Percentiles rank a stretch among this genome's conserved stretches.
Evolutionary conservation across 2,329 filamentous ascomycete species (phyloP).

Genomic region (Podosphaera fusca): DNA sequence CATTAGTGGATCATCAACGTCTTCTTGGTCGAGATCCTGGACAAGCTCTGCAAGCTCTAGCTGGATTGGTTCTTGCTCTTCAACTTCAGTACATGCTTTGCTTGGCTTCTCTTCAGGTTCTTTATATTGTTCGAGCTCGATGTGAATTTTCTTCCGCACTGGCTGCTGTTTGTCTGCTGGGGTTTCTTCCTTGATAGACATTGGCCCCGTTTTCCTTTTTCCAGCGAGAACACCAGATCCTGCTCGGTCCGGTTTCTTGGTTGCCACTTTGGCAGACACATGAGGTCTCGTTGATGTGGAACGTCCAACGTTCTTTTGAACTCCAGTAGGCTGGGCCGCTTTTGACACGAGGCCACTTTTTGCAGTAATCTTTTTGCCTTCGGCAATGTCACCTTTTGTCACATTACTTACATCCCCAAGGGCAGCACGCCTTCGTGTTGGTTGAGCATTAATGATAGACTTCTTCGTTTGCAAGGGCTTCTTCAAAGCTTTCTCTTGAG

Average conservation of each 20-base stretch:
- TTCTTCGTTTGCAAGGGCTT: conserved; percentile 52
- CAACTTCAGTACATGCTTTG: conserved; percentile 14
- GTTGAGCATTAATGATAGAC: conserved; percentile 26
- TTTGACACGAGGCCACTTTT: conserved; percentile 58
- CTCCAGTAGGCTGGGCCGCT: conserved; percentile 54
- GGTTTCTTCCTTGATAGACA: conserved; percentile 34
- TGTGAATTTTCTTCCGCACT: conserved; percentile 39
- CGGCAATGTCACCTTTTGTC: conserved; percentile 47
- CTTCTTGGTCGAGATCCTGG: conserved; percentile 60
- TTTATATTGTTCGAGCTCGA: conserved; percentile 27
- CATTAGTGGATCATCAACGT: conserved; percentile 87
- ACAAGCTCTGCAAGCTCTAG: conserved; percentile 19
- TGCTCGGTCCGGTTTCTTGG: conserved; percentile 47
- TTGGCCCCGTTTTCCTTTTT: conserved; percentile 45
- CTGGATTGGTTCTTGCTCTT: conserved; percentile 11
- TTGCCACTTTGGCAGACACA: conserved; percentile 37
- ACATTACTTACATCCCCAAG: conserved; percentile 93
- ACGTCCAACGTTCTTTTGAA: conserved; percentile 44
- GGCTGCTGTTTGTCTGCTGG: conserved; percentile 44
- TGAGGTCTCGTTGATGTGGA: conserved; percentile 36
- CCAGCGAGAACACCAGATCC: conserved; percentile 44
- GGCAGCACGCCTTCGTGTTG: conserved; percentile 54
- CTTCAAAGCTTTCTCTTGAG: conserved; percentile 32
- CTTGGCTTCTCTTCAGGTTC: conserved; percentile 18
- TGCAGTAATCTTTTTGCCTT: conserved; percentile 53